Evolutionary conservation across 2,329 filamentous ascomycete genomes (phyloP).

Genomic region (Alternaria rosae): DNA sequence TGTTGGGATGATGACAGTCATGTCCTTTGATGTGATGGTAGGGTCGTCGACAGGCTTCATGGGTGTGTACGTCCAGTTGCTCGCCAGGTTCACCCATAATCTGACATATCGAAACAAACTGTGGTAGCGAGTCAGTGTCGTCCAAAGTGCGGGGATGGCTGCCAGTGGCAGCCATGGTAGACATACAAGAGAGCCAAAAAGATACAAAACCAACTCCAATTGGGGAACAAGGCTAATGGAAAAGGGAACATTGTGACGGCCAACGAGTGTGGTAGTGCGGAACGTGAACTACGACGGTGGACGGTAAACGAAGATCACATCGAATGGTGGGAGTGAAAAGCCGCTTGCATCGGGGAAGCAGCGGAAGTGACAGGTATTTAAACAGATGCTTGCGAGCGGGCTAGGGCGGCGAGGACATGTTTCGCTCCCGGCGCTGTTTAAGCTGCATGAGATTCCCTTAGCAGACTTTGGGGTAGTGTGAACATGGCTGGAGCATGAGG

Average conservation of each 20-base stretch:
- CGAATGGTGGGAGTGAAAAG: conserved; percentile 48
- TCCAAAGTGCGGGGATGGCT: conserved; percentile 13
- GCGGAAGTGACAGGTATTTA: conserved; percentile 50
- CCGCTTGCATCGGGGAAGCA: conserved; percentile 49
- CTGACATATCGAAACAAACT: conserved; percentile 90
- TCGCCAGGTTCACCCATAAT: conserved; percentile 79
- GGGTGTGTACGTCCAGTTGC: conserved; percentile 82
- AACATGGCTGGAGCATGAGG: conserved; percentile 51
- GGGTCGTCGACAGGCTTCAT: conserved; percentile 83
- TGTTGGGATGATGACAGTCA: conserved; percentile 92
- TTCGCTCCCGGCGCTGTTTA: conserved; percentile 51
- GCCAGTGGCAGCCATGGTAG: conserved; percentile 1
- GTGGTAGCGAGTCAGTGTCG: conserved; percentile 33
- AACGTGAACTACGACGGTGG: conserved; percentile 45
- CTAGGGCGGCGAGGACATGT: conserved; percentile 49
- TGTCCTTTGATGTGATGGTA: conserved; percentile 80
- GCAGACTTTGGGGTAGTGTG: conserved; percentile 52
- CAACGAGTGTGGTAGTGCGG: conserved; percentile 48
- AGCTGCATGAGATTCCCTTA: conserved; percentile 51
- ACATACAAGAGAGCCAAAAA: conserved; percentile 49
- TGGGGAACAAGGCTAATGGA: conserved; percentile 46
- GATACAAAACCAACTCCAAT: conserved; percentile 51
- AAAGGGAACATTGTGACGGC: conserved; percentile 49
- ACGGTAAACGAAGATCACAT: conserved; percentile 52
- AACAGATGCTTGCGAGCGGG: conserved; percentile 50